Evolutionary conservation across 2,329 filamentous ascomycete species (phyloP), one percentile per base, ranked within the genome.

Genomic region (Epichloe elymi): DNA sequence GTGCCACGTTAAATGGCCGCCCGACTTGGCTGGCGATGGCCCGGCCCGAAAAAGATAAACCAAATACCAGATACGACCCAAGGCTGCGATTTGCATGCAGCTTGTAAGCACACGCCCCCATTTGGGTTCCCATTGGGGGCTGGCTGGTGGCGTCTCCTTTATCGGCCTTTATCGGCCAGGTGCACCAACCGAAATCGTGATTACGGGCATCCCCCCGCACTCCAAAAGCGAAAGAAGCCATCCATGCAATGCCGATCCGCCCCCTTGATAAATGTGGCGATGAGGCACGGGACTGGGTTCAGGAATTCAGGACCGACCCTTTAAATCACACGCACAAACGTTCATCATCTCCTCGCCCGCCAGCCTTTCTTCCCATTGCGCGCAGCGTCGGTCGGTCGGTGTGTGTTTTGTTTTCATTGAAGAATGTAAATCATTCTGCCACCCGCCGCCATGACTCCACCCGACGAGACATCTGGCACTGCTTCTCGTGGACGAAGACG

Each of bases 401-500:
- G 15, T 11, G 47, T 19, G 30, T 15, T 20, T 15, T 12, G 17
- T 37, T 41, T 23, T 6, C 14, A 12, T 44, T 33, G 35, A n/a
- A n/a, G 17, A 2, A 43, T 40, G 30, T 19, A 30, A 30, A 30
- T 30, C 23, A 36, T 14, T 15, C 37, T 40, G 51, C 44, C 38
- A 60, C 35, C 48, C 39, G 59, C 48, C 39, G 59, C 30, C 33
- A 67, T 65, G 67, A 61, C 62, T 51, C 62, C 61, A 30, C 58
- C 59, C 54, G 66, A 66, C 42, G 65, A 65, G 35, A 59, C 50
- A 50, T 36, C 38, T 19, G 46, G 46, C 23, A 57, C 52, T 51
- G 53, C 55, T 40, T 54, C 58, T 56, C 65, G 66, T 17, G 68
- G 67, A 42, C 63, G 68, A 58, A 59, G 66, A 54, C 61, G 68